Evolutionary conservation across 495 filamentous ascomycete genomes (phyloP).

Genomic region (Neurospora sublineolata): DNA sequence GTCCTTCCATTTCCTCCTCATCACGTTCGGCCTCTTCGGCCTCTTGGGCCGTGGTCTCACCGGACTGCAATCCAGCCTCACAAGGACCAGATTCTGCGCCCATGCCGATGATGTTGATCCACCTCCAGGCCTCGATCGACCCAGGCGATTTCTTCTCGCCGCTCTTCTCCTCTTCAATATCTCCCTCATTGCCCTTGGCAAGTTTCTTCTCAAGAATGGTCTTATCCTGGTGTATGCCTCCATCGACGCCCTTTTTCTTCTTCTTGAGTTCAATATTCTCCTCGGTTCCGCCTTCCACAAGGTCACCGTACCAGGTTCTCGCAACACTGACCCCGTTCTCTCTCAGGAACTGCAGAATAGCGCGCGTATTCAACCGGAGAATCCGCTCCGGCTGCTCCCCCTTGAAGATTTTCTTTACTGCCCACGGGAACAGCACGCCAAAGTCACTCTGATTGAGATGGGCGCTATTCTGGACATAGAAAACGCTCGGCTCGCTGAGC

Average conservation of each 20-base stretch:
- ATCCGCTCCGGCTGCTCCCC: slow-evolving; percentile 51
- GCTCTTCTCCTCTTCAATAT: slow-evolving; percentile 4
- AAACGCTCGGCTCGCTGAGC: slow-evolving; percentile 40
- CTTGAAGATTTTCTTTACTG: slow-evolving; percentile 46
- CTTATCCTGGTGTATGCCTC: slow-evolving; percentile 22
- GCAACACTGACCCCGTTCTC: slow-evolving; percentile 38
- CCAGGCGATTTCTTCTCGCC: not conserved
- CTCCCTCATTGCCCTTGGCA: not conserved
- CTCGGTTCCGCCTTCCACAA: slow-evolving; percentile 27
- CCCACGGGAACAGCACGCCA: slow-evolving; percentile 61
- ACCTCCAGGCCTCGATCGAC: slow-evolving; percentile 21
- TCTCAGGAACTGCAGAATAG: slow-evolving; percentile 50
- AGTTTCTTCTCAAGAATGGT: slow-evolving; percentile 22
- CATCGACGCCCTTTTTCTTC: not conserved
- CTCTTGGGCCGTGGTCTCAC: not conserved
- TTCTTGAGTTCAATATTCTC: slow-evolving; percentile 9
- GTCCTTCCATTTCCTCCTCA: slow-evolving; percentile 29
- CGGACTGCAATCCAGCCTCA: slow-evolving; percentile 10
- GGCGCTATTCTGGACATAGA: slow-evolving; percentile 49
- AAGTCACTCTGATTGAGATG: slow-evolving; percentile 71
- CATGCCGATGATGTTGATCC: slow-evolving; percentile 35
- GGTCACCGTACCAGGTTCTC: slow-evolving; percentile 37
- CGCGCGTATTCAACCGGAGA: slow-evolving; percentile 51
- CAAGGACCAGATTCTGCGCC: slow-evolving; percentile 14
- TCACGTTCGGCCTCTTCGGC: slow-evolving; percentile 16